Conservation (phyloP, 345 rosid species). For the Camelina neglecta region DNA sequence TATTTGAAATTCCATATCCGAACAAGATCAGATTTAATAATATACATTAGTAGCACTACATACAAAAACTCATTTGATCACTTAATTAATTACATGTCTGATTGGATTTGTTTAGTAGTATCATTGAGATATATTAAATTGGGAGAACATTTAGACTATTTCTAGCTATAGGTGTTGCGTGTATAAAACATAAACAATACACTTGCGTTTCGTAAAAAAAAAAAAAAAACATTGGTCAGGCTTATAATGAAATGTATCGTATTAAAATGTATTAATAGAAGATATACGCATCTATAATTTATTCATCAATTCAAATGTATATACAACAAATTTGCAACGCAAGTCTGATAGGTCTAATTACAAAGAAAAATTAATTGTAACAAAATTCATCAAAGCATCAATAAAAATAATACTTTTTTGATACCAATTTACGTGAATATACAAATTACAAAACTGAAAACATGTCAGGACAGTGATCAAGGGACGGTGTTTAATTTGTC, state of each 20-base stretch:
- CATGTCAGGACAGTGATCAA: conserved; percentile 7
- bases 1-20: background rate
- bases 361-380: background rate
- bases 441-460: background rate
- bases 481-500: background rate
- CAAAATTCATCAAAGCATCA: background rate
- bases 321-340: too few species aligned
- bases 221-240: background rate
- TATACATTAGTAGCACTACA: conserved; percentile 2
- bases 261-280: background rate
- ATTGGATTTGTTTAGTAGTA: conserved; percentile 1
- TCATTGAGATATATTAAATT: conserved; percentile 12
- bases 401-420: too few species aligned
- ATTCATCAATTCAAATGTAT: too few species aligned
- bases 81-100: background rate
- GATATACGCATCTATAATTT: too few species aligned
- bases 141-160: conserved; percentile 14
- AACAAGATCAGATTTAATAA: conserved; percentile 19
- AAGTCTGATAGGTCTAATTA: background rate
- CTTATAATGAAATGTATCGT: background rate
- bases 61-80: conserved; percentile 5
- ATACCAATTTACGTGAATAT: too few species aligned
- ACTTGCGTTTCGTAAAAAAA: too few species aligned
- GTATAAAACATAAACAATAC: background rate
- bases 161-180: conserved; percentile 7